phyloP scores from a whole-genome alignment of 768 basidiomycete genomes.

The Pholiota conissans region DNA sequence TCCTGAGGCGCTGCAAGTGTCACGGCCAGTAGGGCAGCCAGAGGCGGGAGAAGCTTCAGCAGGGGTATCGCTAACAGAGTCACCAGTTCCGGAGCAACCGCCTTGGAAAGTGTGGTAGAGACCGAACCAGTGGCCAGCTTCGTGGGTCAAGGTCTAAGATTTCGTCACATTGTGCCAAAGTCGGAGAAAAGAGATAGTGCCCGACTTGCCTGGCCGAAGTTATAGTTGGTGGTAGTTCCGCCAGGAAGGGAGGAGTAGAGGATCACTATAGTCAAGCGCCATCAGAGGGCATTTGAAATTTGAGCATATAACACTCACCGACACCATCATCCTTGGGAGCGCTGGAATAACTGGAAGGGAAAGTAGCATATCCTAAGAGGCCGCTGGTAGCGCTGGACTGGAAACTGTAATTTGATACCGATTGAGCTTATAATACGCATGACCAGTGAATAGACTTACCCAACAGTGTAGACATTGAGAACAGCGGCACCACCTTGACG shows the following conservation, averaged over 20 bases:
- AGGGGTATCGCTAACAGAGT: conserved; percentile 46
- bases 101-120: conserved; percentile 62
- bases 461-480: conserved; percentile 54
- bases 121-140: conserved; percentile 61
- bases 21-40: conserved; percentile 39
- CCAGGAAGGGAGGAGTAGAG: conserved; percentile 42
- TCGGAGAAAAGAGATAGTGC: neutral
- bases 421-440: neutral
- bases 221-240: conserved; percentile 41
- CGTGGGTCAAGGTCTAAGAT: conserved; percentile 46
- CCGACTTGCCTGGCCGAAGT: conserved; percentile 38
- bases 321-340: conserved; percentile 50
- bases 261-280: conserved; percentile 25
- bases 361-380: conserved; percentile 55
- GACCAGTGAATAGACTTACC: conserved; percentile 26
- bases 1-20: conserved; percentile 39
- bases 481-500: conserved; percentile 37
- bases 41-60: conserved; percentile 42
- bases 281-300: neutral
- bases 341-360: conserved; percentile 42
- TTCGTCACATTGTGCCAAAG: neutral
- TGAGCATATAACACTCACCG: conserved; percentile 6
- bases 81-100: conserved; percentile 40
- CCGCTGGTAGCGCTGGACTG: conserved; percentile 35
- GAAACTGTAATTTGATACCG: conserved; percentile 16